Percentiles rank a stretch among this genome's conserved stretches.
phyloP scores from a whole-genome alignment of 257 asterid species.

The Solanum infundibuliforme region DNA sequence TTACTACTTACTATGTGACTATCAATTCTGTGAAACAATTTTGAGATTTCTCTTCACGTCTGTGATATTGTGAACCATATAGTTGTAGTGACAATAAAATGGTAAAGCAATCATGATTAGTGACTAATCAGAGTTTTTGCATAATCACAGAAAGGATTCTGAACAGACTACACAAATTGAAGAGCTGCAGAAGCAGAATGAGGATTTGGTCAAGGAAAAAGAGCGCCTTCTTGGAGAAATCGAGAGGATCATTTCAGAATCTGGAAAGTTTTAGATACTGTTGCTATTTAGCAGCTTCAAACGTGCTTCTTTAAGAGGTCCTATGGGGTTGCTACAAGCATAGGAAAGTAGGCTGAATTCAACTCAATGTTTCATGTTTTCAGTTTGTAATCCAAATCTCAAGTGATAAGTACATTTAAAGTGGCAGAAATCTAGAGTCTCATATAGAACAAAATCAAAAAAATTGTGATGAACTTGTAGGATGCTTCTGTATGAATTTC shows the following conservation, averaged over 20 bases:
- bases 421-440: not conserved
- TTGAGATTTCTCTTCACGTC: not conserved
- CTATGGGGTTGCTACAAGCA: not conserved
- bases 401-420: not conserved
- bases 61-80: not conserved
- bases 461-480: not conserved
- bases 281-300: not conserved
- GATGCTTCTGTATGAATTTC: not conserved
- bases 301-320: not conserved
- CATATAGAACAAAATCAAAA: not conserved
- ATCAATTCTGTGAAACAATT: not conserved
- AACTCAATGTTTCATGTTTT: not conserved
- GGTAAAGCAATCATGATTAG: not conserved
- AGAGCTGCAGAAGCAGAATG: slow-evolving; percentile 68
- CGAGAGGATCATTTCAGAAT: slow-evolving; percentile 56
- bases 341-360: not conserved
- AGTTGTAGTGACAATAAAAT: not conserved
- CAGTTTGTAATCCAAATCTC: not conserved
- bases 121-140: not conserved
- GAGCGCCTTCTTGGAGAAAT: slow-evolving; percentile 73
- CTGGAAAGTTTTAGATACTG: not conserved
- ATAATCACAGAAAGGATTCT: slow-evolving; percentile 64
- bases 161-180: slow-evolving; percentile 87
- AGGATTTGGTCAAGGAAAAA: slow-evolving; percentile 54
- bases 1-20: not conserved